Conservation (phyloP, 768 basidiomycete genomes). For the Pholiota microspora region DNA sequence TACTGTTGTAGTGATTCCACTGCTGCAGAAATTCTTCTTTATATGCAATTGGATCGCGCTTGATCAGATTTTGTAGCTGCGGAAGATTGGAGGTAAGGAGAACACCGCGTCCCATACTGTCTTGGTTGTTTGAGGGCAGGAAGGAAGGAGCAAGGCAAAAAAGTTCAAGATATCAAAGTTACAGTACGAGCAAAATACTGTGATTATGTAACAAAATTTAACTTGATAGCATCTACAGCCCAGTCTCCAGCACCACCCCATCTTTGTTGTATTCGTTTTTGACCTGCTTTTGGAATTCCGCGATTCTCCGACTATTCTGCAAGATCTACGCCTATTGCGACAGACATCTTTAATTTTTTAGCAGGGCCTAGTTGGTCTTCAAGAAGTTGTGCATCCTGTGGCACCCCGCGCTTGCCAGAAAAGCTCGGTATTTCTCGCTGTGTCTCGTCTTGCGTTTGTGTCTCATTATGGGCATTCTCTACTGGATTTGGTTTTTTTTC, state of each 20-base stretch:
- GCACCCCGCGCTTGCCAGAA: slow-evolving; percentile 13
- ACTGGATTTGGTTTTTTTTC: slow-evolving; percentile 5
- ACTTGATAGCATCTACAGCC: no score
- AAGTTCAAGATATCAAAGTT: slow-evolving; percentile 1
- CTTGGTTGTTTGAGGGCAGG: no score
- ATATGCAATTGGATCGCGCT: slow-evolving; percentile 87
- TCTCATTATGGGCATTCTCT: slow-evolving; percentile 16
- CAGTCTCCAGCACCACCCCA: no score
- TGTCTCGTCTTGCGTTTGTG: slow-evolving; percentile 39
- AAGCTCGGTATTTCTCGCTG: slow-evolving; percentile 4
- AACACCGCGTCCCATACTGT: slow-evolving; percentile 55
- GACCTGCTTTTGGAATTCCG: no score
- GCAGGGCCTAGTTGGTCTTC: slow-evolving; percentile 26
- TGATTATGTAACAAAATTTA: slow-evolving; percentile 16
- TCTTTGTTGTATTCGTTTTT: no score
- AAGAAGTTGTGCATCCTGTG: slow-evolving; percentile 16
- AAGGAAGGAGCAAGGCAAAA: no score
- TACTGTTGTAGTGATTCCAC: slow-evolving; percentile 92
- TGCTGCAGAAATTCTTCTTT: slow-evolving; percentile 95
- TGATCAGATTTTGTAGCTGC: slow-evolving; percentile 95
- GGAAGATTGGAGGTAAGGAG: slow-evolving; percentile 88
- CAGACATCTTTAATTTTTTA: slow-evolving; percentile 74
- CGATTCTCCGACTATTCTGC: no score
- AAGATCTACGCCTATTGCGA: slow-evolving; percentile 67
- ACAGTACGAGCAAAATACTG: neutral